These are phyloP conservation scores for Cordia subcordata DNA, from an alignment of 257 asterid genomes.

Conservation along the genomic window DNA sequence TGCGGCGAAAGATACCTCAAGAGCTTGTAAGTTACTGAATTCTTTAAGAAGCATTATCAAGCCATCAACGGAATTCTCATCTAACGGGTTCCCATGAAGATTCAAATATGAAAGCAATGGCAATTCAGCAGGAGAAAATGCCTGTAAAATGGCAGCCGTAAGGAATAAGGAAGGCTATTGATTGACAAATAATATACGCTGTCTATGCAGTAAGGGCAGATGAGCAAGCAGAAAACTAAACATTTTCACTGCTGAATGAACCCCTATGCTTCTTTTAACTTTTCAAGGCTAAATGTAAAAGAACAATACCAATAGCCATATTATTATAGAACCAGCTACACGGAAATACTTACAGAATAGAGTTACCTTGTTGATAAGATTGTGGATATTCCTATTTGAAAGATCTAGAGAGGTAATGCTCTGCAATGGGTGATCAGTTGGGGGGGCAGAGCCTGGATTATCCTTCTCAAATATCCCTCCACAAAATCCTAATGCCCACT, in stretches of 20 bases:
- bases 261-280: neutral
- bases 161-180: constrained; percentile 10
- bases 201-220: neutral
- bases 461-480: constrained; percentile 68
- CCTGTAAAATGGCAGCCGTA: constrained; percentile 38
- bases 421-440: constrained; percentile 40
- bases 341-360: constrained; percentile 8
- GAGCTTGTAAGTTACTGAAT: constrained; percentile 49
- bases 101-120: constrained; percentile 71
- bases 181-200: constrained; percentile 12
- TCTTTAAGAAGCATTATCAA: constrained; percentile 57
- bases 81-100: constrained; percentile 69
- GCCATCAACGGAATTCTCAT: constrained; percentile 45
- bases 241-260: neutral
- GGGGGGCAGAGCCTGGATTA: constrained; percentile 48
- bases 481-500: constrained; percentile 94
- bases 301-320: neutral
- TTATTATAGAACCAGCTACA: constrained; percentile 2
- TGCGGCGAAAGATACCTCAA: constrained; percentile 59
- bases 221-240: neutral
- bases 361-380: constrained; percentile 65
- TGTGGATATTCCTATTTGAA: constrained; percentile 65
- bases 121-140: constrained; percentile 61
- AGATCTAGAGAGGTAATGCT: constrained; percentile 68
- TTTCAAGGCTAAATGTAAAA: neutral